These are phyloP conservation scores for Myriosclerotinia curreyana DNA, from an alignment of 2,329 filamentous ascomycete species.

Conservation along the genomic window DNA sequence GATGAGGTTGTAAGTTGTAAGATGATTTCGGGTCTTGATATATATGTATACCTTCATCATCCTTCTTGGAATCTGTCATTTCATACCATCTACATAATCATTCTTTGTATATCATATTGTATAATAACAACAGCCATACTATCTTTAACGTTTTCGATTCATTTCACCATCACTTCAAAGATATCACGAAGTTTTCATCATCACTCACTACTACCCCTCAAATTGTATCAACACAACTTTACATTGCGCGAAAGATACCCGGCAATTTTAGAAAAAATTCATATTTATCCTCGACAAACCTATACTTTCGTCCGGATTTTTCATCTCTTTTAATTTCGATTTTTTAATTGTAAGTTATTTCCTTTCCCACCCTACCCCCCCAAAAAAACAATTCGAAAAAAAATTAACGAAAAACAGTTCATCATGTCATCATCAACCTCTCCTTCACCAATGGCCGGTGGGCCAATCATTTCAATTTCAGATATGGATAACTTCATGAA, in stretches of 20 bases:
- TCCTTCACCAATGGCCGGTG: constrained; percentile 6
- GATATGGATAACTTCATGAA: constrained; percentile 21
- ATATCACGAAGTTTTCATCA: not conserved
- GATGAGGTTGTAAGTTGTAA: not conserved
- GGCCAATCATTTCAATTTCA: constrained; percentile 21
- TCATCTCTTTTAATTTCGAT: not conserved
- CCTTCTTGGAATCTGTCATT: not conserved
- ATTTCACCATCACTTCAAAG: not conserved
- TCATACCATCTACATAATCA: not conserved
- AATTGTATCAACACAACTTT: not conserved
- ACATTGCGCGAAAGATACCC: not conserved
- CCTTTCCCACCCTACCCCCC: too few species aligned
- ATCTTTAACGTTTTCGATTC: constrained; percentile 5
- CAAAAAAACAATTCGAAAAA: not conserved
- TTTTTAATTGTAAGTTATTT: not conserved
- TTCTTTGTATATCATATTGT: constrained; percentile 9
- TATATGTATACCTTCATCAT: constrained; percentile 9
- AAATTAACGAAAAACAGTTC: not conserved
- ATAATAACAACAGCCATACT: constrained; percentile 7
- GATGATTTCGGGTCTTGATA: constrained; percentile 3
- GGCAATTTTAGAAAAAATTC: not conserved
- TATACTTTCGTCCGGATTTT: not conserved
- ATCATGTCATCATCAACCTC: constrained; percentile 1
- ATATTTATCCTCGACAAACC: not conserved
- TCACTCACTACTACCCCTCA: not conserved